These are phyloP conservation scores for Colletotrichum sp. DNA, from an alignment of 2,329 filamentous ascomycete genomes.

Conservation along the genomic window DNA sequence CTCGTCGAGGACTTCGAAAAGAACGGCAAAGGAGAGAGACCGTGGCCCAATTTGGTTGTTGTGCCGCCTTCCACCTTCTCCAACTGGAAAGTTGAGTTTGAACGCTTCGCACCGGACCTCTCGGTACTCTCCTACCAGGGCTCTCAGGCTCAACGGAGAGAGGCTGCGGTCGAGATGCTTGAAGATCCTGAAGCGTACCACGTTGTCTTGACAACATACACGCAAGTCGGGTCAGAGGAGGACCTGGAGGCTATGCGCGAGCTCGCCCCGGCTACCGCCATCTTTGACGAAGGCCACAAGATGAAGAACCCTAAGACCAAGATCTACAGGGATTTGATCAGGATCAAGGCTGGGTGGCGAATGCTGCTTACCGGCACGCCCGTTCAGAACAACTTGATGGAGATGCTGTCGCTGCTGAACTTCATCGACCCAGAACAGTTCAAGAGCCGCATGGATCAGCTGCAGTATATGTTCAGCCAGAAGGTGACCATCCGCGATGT, in stretches of 20 bases:
- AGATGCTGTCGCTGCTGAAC: slow-evolving; percentile 87
- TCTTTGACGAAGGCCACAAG: slow-evolving; percentile 95
- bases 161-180: slow-evolving; percentile 70
- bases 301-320: slow-evolving; percentile 88
- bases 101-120: slow-evolving; percentile 81
- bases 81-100: slow-evolving; percentile 93
- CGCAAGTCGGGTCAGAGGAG: slow-evolving; percentile 58
- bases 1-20: slow-evolving; percentile 69
- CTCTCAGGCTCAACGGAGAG: slow-evolving; percentile 67
- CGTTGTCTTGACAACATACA: slow-evolving; percentile 64
- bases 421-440: slow-evolving; percentile 93
- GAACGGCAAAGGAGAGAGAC: slow-evolving; percentile 36
- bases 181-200: slow-evolving; percentile 69
- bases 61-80: slow-evolving; percentile 94
- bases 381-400: slow-evolving; percentile 91
- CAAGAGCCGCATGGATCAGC: slow-evolving; percentile 73
- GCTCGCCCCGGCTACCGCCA: slow-evolving; percentile 58
- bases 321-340: slow-evolving; percentile 78
- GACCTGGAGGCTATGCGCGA: slow-evolving; percentile 57
- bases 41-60: slow-evolving; percentile 81
- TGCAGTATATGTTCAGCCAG: slow-evolving; percentile 89
- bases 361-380: slow-evolving; percentile 90
- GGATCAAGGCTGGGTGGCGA: slow-evolving; percentile 81
- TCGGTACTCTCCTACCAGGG: slow-evolving; percentile 76
- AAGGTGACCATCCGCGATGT: slow-evolving; percentile 85